A percentile compares a stretch with the other conserved stretches of the same genome.
phyloP scores from a whole-genome alignment of 768 basidiomycete species.

The Cytidiella melzeri region DNA sequence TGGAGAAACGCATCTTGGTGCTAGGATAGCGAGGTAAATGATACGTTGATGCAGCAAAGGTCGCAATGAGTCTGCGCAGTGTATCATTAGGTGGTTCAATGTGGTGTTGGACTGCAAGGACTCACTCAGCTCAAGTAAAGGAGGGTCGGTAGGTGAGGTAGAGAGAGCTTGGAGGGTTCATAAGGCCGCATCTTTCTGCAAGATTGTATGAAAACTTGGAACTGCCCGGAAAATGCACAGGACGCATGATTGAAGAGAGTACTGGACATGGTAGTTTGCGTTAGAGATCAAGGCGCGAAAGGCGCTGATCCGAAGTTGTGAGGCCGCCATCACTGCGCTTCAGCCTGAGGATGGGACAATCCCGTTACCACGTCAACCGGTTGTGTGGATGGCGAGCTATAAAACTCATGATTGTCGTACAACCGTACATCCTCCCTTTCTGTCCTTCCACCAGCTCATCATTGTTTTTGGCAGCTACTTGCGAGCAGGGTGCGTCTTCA shows the following conservation, averaged over 20 bases:
- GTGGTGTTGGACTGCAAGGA: not conserved
- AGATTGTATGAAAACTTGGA: too few species aligned
- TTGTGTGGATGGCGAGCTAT: not conserved
- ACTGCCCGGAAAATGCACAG: too few species aligned
- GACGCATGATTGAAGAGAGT: too few species aligned
- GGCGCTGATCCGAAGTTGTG: too few species aligned
- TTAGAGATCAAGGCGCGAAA: too few species aligned
- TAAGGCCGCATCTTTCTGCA: not conserved
- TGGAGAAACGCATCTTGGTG: constrained; percentile 45
- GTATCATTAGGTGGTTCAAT: not conserved
- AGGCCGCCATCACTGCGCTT: too few species aligned
- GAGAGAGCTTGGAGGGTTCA: not conserved
- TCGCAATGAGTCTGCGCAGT: not conserved
- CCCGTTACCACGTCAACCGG: constrained; percentile 9
- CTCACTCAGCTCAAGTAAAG: not conserved
- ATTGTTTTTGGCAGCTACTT: constrained; percentile 27
- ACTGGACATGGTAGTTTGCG: too few species aligned
- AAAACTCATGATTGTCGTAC: not conserved
- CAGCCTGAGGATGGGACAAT: constrained; percentile 1
- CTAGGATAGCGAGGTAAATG: not conserved
- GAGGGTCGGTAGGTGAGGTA: not conserved
- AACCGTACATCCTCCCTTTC: constrained; percentile 16
- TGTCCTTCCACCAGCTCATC: constrained; percentile 26
- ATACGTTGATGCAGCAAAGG: not conserved
- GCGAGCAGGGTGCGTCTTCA: constrained; percentile 41